Base-by-base conservation (phyloP, 805 yeast genomes). In the Yamadazyma akitaensis region DNA sequence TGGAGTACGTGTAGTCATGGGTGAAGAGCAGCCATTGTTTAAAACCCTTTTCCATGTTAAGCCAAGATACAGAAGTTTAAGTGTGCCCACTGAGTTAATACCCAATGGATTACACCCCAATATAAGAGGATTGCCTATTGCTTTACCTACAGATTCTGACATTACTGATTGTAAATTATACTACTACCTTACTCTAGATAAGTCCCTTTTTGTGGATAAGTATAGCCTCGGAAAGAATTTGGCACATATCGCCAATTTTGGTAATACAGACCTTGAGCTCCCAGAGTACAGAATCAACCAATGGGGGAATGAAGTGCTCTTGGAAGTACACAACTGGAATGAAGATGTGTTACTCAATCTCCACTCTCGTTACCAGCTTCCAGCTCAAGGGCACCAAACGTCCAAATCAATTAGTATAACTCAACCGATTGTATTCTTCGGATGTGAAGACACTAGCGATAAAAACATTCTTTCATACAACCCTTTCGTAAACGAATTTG, bases 361-460 rank as follows among this genome's bases (percentile, higher is more conserved):
- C 7, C 76, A 72, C 49, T 63, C 75, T 7, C 55, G 77, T 32
- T 72, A 72, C 51, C 75, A 69, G 53, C 47, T 50, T n/a, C 75
- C 75, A 2, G 43, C 40, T 5, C 46, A 47, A 21, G 42, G 43
- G 2, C 42, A 41, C 33, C 42, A 40, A 30, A 43, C 42, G 7
- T 39, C 48, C 0, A 43, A 42, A n/a, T 30, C 40, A 9, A 34
- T 47, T n/a, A 24, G 21, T 6, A 37, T 45, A 6, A 52, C 58
- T 5, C 38, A 41, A 0, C 59, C 59, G 4, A 14, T 48, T 4
- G 37, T 70, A 7, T 71, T 72, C 46, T 64, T 60, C 37, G 76
- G 70, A 3, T 72, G 77, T 54, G 66, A 65, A 25, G 68, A 61
- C 7, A 38, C 48, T 0, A 55, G 68, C 25, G 57, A 57, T 3